A percentile compares a stretch with the other conserved stretches of the same genome.
Conservation (phyloP, 1,284 basidiomycete species). For the Ganoderma multipileum region DNA sequence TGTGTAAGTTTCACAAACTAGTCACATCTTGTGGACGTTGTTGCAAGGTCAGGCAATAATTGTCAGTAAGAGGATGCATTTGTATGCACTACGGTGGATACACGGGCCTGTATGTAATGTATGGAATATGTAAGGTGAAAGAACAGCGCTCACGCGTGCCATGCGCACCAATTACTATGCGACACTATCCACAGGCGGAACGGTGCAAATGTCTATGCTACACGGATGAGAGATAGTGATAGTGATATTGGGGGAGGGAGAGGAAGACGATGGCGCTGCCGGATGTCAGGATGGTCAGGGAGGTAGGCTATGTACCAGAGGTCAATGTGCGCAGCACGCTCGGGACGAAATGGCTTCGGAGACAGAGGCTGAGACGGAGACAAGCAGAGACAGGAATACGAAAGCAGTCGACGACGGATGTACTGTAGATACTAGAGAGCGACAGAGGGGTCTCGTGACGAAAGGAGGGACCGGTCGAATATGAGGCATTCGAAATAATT, state of each 20-base stretch:
- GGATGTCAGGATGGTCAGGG: neutral
- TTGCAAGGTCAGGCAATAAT: neutral
- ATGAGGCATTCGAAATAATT: conserved; percentile 14
- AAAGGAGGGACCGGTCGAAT: conserved; percentile 8
- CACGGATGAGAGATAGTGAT: conserved; percentile 16
- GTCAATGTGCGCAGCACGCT: conserved; percentile 8
- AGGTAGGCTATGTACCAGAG: neutral
- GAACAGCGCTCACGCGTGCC: neutral
- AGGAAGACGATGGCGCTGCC: conserved; percentile 1
- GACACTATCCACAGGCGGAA: conserved; percentile 15
- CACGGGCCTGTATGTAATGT: conserved; percentile 1
- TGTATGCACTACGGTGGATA: conserved; percentile 17
- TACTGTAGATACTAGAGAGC: conserved; percentile 24
- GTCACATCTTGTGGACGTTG: neutral
- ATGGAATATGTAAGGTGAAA: conserved; percentile 2
- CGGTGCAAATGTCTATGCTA: conserved; percentile 19
- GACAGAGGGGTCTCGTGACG: conserved; percentile 4
- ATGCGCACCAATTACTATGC: conserved; percentile 17
- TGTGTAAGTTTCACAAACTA: neutral
- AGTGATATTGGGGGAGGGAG: conserved; percentile 3
- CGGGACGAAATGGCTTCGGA: conserved; percentile 1
- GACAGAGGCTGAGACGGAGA: neutral
- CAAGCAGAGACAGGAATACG: conserved; percentile 10
- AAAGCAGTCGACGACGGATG: conserved; percentile 22
- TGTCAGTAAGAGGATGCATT: conserved; percentile 6